Conservation (phyloP, 106 monocot genomes). For the Alisma plantagoaquatica region DNA sequence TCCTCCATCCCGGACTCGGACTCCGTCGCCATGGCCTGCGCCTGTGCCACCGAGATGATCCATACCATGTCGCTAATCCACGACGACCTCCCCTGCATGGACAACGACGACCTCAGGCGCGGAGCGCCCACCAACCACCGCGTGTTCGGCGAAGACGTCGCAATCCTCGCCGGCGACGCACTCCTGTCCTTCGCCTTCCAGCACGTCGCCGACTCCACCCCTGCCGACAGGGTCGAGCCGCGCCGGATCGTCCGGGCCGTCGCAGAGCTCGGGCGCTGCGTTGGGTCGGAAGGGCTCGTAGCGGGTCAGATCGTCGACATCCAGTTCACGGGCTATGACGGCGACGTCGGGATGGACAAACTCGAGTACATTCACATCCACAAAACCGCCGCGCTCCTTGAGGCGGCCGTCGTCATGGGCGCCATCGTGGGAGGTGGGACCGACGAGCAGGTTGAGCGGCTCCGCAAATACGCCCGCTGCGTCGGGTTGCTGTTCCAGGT, state of each 20-base stretch:
- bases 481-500: constrained; percentile 81
- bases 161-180: constrained; percentile 17
- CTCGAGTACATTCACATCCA: constrained; percentile 49
- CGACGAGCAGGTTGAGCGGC: constrained; percentile 43
- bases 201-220: constrained; percentile 7
- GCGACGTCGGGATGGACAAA: constrained; percentile 17
- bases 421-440: constrained; percentile 60
- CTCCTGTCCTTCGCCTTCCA: constrained; percentile 12
- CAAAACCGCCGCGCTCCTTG: constrained; percentile 70
- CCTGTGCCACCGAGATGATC: constrained; percentile 17
- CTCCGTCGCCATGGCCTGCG: constrained; percentile 8
- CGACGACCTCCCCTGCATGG: constrained; percentile 23
- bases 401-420: constrained; percentile 66
- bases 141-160: constrained; percentile 10
- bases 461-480: constrained; percentile 45
- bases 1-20: constrained; percentile 32
- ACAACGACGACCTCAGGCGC: constrained; percentile 17
- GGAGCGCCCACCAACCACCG: constrained; percentile 20
- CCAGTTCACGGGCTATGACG: constrained; percentile 15
- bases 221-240: constrained; percentile 2
- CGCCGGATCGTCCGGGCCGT: constrained; percentile 9
- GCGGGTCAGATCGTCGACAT: constrained; percentile 15
- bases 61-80: constrained; percentile 21
- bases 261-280: constrained; percentile 9
- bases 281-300: constrained; percentile 7